Evolutionary conservation across 768 basidiomycete genomes (phyloP), one percentile per base, ranked within the genome.

Genomic region (Leucogyrophana mollusca): DNA sequence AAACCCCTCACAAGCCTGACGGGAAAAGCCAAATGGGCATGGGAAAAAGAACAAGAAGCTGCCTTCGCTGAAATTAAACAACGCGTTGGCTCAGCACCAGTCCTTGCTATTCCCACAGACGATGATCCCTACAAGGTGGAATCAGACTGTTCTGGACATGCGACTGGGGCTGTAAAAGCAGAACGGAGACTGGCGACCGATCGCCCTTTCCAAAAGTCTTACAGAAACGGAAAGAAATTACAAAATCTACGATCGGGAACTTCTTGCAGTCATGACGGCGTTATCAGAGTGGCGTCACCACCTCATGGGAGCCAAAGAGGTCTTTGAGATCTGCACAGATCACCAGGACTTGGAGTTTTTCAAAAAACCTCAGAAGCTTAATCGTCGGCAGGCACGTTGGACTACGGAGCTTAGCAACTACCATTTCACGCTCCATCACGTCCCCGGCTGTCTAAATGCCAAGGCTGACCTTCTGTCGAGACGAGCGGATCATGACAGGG

Each of bases 311-410:
- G 11, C 49, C 6, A 7, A 11, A 0, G 42, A 43, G 5, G n/a
- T n/a, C 35, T 36, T 43, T 3, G 17, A 43, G n/a, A 4, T 43
- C 0, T 17, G 13, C 7, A 66, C 59, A 1, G 57, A 66, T 44
- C 62, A 61, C 45, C 62, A 68, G 41, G 74, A 78, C 24, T 63
- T 78, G 0, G 54, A 66, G 25, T 77, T 77, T 46, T 78, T 77
- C 58, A 48, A 47, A n/a, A 63, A 56, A 3, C 52, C 70, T 1
- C 57, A 67, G 39, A 63, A 70, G 8, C 59, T 79, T 0, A 76
- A 67, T 47, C 52, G 63, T 4, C 40, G 70, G 9, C 75, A 79
- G 58, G 73, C 68, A 0, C 45, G 66, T 6, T 80, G 77, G 77
- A 58, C 65, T 0, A 46, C 61, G 0, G 54, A 62, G 10, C 57